Evolutionary conservation across 305 asterid genomes (phyloP), one percentile per base, ranked within the genome.

Genomic region (Solanum hybrid): DNA sequence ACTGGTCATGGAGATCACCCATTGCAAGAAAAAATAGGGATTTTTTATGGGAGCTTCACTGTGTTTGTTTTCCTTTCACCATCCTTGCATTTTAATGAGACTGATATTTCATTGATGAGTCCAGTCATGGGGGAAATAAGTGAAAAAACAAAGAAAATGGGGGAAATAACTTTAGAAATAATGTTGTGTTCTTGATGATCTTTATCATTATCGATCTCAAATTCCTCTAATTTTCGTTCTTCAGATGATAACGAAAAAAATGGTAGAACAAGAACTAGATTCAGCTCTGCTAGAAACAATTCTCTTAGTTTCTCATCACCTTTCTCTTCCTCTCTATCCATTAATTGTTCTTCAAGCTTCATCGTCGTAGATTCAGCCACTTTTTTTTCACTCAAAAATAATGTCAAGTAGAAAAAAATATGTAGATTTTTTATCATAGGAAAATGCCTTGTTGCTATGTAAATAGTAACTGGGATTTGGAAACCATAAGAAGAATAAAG

Each of bases 261-360:
- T 9, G 94, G 89, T 7, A 93, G 79, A 89, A 93, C 40, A 56
- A 93, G n/a, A 11, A 91, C 90, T 36, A 94, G 94, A 88, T 94
- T 94, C 51, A 93, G 86, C 90, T 91, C 95, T 10, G 76, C 79
- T 7, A 93, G 89, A 66, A 80, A 51, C 42, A 90, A 36, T 14
- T 86, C 31, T 26, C 27, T 71, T 16, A 17, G 31, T 36, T 38
- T 87, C 24, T 87, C 87, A 89, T 89, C 91, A n/a, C 86, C 66
- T 5, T 75, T 35, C 60, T 51, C 85, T 82, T 77, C 89, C 11
- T 82, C 72, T 6, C 32, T 46, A 46, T 82, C 37, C 27, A 82
- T 66, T 46, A 82, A 29, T 29, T 82, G 38, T 46, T 46, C 72
- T 82, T 46, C 86, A n/a, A 79, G 64, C 34, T 79, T 38, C 64